Percentiles rank a stretch among this genome's conserved stretches.
These are phyloP conservation scores for Saturnispora quitensis DNA, from an alignment of 805 yeast species.

Conservation along the genomic window DNA sequence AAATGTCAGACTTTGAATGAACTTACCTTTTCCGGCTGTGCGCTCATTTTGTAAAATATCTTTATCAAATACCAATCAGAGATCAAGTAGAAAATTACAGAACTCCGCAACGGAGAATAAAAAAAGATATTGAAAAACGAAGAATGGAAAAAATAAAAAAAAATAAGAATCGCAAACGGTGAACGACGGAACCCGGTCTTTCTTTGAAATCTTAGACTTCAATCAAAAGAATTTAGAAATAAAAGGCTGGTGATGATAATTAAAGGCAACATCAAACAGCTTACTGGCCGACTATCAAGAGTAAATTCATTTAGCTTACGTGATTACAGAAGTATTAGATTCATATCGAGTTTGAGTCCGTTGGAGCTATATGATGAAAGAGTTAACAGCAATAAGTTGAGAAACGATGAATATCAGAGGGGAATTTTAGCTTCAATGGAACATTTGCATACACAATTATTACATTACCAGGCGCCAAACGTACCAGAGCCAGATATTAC, in stretches of 20 bases:
- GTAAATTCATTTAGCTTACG: not conserved
- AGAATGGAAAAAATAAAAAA: not conserved
- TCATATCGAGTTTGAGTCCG: constrained; percentile 19
- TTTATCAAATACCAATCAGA: not conserved
- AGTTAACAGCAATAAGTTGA: constrained; percentile 35
- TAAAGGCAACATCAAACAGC: not conserved
- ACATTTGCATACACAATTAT: constrained; percentile 45
- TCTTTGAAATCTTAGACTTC: not conserved
- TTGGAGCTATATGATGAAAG: constrained; percentile 22
- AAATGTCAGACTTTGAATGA: constrained; percentile 23
- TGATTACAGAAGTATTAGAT: not conserved
- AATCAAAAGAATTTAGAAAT: not conserved
- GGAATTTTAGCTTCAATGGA: constrained; percentile 57
- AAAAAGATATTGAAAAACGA: not conserved
- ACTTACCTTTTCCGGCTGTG: not conserved
- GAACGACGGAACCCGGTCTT: not conserved
- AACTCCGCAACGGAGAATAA: not conserved
- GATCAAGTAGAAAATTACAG: not conserved
- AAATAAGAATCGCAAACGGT: not conserved
- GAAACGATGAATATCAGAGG: constrained; percentile 76
- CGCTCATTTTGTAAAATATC: not conserved
- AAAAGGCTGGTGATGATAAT: not conserved
- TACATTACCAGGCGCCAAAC: constrained; percentile 51
- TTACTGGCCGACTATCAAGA: not conserved
- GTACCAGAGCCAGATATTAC: constrained; percentile 43